These are phyloP conservation scores for Candida khao-thaluensis DNA, from an alignment of 805 yeast genomes.

Conservation along the genomic window DNA sequence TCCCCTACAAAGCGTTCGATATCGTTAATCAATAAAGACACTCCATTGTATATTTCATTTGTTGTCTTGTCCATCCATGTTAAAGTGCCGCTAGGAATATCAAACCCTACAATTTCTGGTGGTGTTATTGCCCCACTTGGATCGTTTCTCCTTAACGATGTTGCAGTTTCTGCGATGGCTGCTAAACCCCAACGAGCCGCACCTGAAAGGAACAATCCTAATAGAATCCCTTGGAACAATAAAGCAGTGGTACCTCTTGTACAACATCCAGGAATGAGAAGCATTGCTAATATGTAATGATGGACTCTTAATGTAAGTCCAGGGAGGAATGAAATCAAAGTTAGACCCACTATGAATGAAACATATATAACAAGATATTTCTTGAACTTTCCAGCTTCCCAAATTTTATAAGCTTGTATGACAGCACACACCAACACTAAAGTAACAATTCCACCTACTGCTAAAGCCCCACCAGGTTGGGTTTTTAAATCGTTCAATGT, in stretches of 20 bases:
- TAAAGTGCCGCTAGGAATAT: slow-evolving; percentile 29
- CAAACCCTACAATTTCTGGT: slow-evolving; percentile 44
- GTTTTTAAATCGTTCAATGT: slow-evolving; percentile 66
- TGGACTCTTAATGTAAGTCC: slow-evolving; percentile 76
- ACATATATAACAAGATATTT: slow-evolving; percentile 58
- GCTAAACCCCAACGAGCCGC: slow-evolving; percentile 93
- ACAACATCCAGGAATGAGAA: slow-evolving; percentile 80
- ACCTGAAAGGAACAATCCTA: slow-evolving; percentile 82
- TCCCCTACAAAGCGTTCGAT: slow-evolving; percentile 70
- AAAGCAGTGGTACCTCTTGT: slow-evolving; percentile 70
- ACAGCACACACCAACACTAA: slow-evolving; percentile 53
- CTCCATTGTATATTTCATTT: slow-evolving; percentile 16
- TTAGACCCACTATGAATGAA: slow-evolving; percentile 41
- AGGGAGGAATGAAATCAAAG: slow-evolving; percentile 51
- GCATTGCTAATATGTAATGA: slow-evolving; percentile 71
- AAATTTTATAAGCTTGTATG: slow-evolving; percentile 73
- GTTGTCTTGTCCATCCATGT: slow-evolving; percentile 31
- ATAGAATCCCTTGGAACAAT: slow-evolving; percentile 76
- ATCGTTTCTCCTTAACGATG: slow-evolving; percentile 67
- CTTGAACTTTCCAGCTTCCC: slow-evolving; percentile 72
- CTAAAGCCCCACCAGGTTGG: slow-evolving; percentile 74
- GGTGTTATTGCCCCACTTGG: slow-evolving; percentile 58
- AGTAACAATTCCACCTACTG: slow-evolving; percentile 52
- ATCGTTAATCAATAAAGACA: slow-evolving; percentile 73
- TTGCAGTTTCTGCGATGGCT: slow-evolving; percentile 75